Evolutionary conservation across 495 filamentous ascomycete species (phyloP), one percentile per base, ranked within the genome.

Genomic region (Penicillium cataractarum): DNA sequence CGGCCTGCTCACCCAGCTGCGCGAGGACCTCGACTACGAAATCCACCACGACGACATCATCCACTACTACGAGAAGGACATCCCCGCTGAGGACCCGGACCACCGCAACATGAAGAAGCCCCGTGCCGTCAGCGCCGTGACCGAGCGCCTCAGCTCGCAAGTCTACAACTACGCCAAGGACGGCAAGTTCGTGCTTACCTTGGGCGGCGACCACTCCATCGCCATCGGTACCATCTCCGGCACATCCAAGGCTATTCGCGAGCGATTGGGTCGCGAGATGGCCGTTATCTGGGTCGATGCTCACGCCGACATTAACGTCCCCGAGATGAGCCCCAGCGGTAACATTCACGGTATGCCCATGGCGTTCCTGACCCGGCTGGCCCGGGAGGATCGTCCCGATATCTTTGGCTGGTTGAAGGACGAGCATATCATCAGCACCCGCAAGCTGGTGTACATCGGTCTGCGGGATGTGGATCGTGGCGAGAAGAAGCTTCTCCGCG

Each of bases 341-440:
- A 98, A 98, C 73, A 91, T 99, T 65, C 95, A 99, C 77, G 95
- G 95, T 44, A 99, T 99, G 95, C 96, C 95, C 9, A 92, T 98
- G 58, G 88, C 91, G 3, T 99, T 97, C 76, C 74, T 98, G 65
- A 93, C 92, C 0, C 90, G 94, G 19, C 78, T 98, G 54, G 89
- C 93, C 27, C 83, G 78, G 65, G 90, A 92, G 68, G 86, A 91
- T 17, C 69, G 74, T 46, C 78, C 86, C 55, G 88, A 91, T 60
- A 82, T 90, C 55, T 98, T 98, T 74, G 94, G 93, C 52, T 98
- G 96, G 95, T 68, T 98, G 54, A 74, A 87, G 69, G 80, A 87
- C 15, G 82, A 89, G 42, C 82, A 87, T 57, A 75, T 68, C 49
- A 73, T 92, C 55, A 94, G 84, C 72, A 73, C 89, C 51, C 90